Evolutionary conservation across 23 red algal species (phyloP), one percentile per base, ranked within the genome.

Genomic region (Gracilariopsis chorda): DNA sequence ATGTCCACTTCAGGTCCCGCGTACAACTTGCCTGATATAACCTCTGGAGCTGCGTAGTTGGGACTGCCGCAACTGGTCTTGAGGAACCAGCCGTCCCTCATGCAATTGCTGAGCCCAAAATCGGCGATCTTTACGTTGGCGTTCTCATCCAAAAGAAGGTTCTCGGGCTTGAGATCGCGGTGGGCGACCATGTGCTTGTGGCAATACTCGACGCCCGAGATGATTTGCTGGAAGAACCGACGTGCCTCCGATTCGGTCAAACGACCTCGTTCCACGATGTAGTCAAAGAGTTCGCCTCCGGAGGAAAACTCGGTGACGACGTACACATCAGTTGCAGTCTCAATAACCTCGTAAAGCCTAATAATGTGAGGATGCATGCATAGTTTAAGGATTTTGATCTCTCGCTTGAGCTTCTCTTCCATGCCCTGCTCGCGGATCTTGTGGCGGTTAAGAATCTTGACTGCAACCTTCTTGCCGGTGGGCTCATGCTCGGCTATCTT

Each of bases 91-190:
- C 96, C 96, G 80, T 98, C 96, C 20, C 87, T 84, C 92, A 95
- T 88, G 61, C 92, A 81, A 72, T 98, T 98, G 34, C 93, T 92
- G 20, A 98, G 85, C n/a, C 96, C 96, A 88, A 98, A 93, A 58
- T 98, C 96, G 57, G 96, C 96, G 79, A 98, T 98, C 70, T 98
- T 98, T 8, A 98, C 92, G 77, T 98, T 95, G 21, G 87, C 71
- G 57, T 95, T 45, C 27, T 93, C 89, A 75, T 98, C 96, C 25
- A 98, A 59, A 2, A 98, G 82, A 27, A 98, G 71, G 55, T 98
- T 98, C 74, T 98, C 96, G 2, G 96, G 96, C 61, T 98, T 98
- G 51, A 98, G 87, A 73, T 98, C 96, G 58, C 96, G 93, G 44
- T 98, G 96, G 17, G 93, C 92, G 69, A 98, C 80, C 93, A 95